A percentile compares a stretch with the other conserved stretches of the same genome.
Conservation (phyloP, 352 stramenopile genomes). For the Globisporangium orthogonon region DNA sequence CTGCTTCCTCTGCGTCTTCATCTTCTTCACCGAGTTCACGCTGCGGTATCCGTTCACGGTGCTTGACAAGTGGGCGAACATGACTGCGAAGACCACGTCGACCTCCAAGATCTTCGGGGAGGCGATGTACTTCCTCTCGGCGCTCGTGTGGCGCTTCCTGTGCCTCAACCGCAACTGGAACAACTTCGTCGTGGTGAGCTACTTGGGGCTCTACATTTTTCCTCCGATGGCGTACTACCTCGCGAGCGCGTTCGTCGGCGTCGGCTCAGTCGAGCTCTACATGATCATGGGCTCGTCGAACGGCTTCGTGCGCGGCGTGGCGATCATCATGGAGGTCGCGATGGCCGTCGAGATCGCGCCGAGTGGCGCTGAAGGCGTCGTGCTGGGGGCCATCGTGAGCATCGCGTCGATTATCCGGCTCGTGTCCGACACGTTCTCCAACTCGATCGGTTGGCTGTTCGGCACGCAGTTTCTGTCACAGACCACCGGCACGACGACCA, state of each 20-base stretch:
- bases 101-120: constrained; percentile 22
- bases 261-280: constrained; percentile 22
- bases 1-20: constrained; percentile 32
- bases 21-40: constrained; percentile 46
- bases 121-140: constrained; percentile 22
- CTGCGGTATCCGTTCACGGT: constrained; percentile 29
- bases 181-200: constrained; percentile 21
- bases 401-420: constrained; percentile 33
- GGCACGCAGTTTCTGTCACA: constrained; percentile 14
- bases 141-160: constrained; percentile 25
- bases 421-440: constrained; percentile 17
- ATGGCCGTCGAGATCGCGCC: constrained; percentile 38
- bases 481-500: constrained; percentile 9
- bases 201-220: constrained; percentile 20
- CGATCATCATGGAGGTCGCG: constrained; percentile 32
- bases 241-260: constrained; percentile 19
- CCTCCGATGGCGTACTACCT: constrained; percentile 20
- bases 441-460: constrained; percentile 16
- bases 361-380: constrained; percentile 29
- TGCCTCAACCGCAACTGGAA: constrained; percentile 30
- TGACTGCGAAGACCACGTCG: constrained; percentile 25
- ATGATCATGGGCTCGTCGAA: constrained; percentile 25
- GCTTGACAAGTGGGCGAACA: constrained; percentile 31
- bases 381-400: constrained; percentile 34
- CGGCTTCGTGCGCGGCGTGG: constrained; percentile 26